Base-by-base conservation (phyloP, 768 basidiomycete species). In the Calocybe cyanea region DNA sequence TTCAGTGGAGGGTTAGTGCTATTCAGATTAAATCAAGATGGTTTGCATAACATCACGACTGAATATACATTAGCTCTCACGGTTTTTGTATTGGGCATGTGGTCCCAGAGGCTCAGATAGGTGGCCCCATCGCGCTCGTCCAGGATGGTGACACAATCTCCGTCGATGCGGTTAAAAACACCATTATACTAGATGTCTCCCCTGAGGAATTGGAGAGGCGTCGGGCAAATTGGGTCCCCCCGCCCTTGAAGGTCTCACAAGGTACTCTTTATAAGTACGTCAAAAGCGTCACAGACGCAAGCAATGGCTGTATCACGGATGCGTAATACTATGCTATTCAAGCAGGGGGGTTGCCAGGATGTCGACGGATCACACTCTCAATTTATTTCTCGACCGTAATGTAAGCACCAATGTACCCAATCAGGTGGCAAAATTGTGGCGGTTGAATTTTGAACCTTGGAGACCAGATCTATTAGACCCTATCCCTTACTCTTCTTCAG, bases 21-120 rank as follows among this genome's bases (percentile, higher is more conserved):
- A 28, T 28, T 28, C 25, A 28, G 25, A 28, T 28, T 11, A 28
- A 11, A 28, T 28, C 25, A 28, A 28, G 6, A 6, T 28, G 6
- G 25, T 11, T 11, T 51, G 11, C 20, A 44, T 40, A 52, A 34
- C 36, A 44, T 40, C 53, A 34, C 36, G 45, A 47, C 41, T 48
- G 42, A 57, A 36, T 14, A 47, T 38, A 36, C 44, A 14, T 47
- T n/a, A 94, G 92, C 54, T 95, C 93, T 36, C 93, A 95, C 69
- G 93, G 93, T 14, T 98, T 98, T 73, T 87, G 87, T 57, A 89
- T 97, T 44, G 95, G 95, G 10, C 96, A 99, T 61, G 92, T 98
- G 55, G 91, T 93, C 1, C 95, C 95, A 25, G 94, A 97, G 63
- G 93, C 93, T 5, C 91, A 94, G 60, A 87, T 87, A 25, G 93